Evolutionary conservation across 805 yeast species (phyloP), one percentile per base, ranked within the genome.

Genomic region (Candida berthetii): DNA sequence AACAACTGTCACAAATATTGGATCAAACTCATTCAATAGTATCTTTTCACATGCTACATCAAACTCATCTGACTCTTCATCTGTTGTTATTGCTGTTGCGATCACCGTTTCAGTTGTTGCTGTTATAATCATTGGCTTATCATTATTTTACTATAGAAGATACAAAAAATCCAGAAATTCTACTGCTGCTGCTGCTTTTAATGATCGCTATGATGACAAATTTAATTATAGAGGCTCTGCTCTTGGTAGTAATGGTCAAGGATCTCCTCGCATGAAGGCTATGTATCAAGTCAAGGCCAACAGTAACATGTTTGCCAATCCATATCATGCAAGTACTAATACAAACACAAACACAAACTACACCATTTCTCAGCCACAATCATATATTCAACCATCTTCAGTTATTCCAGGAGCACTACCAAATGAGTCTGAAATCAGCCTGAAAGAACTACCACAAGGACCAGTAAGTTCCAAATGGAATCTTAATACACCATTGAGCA

Each of bases 41-140:
- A 9, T 34, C 8, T 19, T 34, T 15, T 9, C n/a, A 14, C 16
- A 34, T 19, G 27, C 36, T 7, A 20, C 17, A 14, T 19, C 16
- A 10, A 22, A 68, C 46, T 55, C 64, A 36, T 57, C 57, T 20
- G 64, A 65, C 31, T 39, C 25, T 8, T 16, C 48, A 0, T 53
- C 48, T 19, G 44, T 53, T 20, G 55, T 53, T 1, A 28, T 56
- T 1, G 49, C 53, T 19, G 47, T 56, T 16, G 61, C 58, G 11
- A 49, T 56, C 6, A 59, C 61, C 0, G 40, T 56, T 29, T 57
- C 53, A 4, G 48, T 53, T 8, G 34, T 55, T 24, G 48, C 48
- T 7, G n/a, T 38, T 3, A 38, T 46, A 1, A 32, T 55, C 8
- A 8, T 50, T 1, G 24, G 40, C 0, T 29, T 52, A 5, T 46